A percentile compares a stretch with the other conserved stretches of the same genome.
phyloP scores from a whole-genome alignment of 768 basidiomycete species.

The Termitomyces sp. region DNA sequence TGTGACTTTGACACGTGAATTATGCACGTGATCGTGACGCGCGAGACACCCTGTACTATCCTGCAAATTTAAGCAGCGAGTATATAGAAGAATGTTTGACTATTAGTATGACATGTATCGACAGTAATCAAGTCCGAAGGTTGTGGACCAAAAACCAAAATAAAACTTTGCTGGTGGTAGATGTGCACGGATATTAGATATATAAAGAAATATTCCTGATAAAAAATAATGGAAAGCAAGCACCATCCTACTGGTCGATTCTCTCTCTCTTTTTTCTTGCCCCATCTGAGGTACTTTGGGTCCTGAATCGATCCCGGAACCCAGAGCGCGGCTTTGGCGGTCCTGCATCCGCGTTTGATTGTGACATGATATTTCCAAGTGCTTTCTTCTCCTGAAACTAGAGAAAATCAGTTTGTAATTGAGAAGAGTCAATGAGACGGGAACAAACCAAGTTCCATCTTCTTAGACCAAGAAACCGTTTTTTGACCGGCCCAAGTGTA shows the following conservation, averaged over 20 bases:
- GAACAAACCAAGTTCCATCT: conserved; percentile 33
- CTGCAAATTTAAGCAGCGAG: too few relatives aligned
- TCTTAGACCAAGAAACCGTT: conserved; percentile 32
- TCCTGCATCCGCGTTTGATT: background rate
- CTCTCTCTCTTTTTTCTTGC: conserved; percentile 27
- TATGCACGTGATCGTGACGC: conserved; percentile 21
- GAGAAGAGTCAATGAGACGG: background rate
- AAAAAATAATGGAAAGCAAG: background rate
- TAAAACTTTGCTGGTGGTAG: background rate
- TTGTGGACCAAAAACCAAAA: too few relatives aligned
- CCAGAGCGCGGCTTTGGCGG: conserved; percentile 20
- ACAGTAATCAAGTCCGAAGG: background rate
- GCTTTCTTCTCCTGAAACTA: background rate
- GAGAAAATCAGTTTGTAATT: background rate
- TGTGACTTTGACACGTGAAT: conserved; percentile 20
- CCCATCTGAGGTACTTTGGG: conserved; percentile 31
- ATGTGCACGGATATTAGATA: background rate
- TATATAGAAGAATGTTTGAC: background rate
- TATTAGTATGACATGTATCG: background rate
- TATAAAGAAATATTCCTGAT: background rate
- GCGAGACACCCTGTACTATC: background rate
- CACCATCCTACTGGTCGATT: conserved; percentile 15
- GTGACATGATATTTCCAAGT: background rate
- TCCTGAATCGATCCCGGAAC: conserved; percentile 27
- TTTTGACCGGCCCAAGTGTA: conserved; percentile 7